A percentile compares a stretch with the other conserved stretches of the same genome.
Conservation (phyloP, 495 filamentous ascomycete species). For the Aspergillus diversus region DNA sequence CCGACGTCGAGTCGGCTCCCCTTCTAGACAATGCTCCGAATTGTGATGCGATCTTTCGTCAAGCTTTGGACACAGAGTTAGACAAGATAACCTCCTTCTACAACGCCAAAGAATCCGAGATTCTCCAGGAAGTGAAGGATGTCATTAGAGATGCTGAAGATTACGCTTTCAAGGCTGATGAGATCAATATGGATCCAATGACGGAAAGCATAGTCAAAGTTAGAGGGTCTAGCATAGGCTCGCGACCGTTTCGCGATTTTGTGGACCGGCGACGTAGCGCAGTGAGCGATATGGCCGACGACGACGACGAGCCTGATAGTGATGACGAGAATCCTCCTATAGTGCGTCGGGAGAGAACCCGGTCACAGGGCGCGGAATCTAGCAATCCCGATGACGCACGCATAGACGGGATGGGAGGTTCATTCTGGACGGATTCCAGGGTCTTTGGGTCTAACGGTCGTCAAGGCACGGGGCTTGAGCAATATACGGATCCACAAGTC, state of each 20-base stretch:
- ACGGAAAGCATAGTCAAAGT: slow-evolving; percentile 52
- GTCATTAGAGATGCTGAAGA: slow-evolving; percentile 74
- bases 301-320: slow-evolving; percentile 61
- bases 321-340: slow-evolving; percentile 38
- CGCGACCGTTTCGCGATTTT: slow-evolving; percentile 45
- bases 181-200: slow-evolving; percentile 57
- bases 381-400: slow-evolving; percentile 42
- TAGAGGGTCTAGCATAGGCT: slow-evolving; percentile 43
- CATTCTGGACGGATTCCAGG: slow-evolving; percentile 35
- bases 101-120: slow-evolving; percentile 80
- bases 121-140: slow-evolving; percentile 78
- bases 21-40: slow-evolving; percentile 67
- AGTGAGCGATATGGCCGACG: slow-evolving; percentile 50
- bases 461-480: slow-evolving; percentile 49
- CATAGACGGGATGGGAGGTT: slow-evolving; percentile 51
- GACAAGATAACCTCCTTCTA: slow-evolving; percentile 95
- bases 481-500: slow-evolving; percentile 74
- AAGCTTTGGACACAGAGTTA: slow-evolving; percentile 83
- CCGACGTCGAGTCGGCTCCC: slow-evolving; percentile 83
- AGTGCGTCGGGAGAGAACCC: slow-evolving; percentile 19
- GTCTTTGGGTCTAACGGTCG: slow-evolving; percentile 25
- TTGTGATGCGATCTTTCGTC: slow-evolving; percentile 75
- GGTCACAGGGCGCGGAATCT: slow-evolving; percentile 38
- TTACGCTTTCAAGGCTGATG: slow-evolving; percentile 67
- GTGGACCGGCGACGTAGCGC: slow-evolving; percentile 52